phyloP scores from a whole-genome alignment of 2,329 filamentous ascomycete genomes.

The Fusarium liriodendri region DNA sequence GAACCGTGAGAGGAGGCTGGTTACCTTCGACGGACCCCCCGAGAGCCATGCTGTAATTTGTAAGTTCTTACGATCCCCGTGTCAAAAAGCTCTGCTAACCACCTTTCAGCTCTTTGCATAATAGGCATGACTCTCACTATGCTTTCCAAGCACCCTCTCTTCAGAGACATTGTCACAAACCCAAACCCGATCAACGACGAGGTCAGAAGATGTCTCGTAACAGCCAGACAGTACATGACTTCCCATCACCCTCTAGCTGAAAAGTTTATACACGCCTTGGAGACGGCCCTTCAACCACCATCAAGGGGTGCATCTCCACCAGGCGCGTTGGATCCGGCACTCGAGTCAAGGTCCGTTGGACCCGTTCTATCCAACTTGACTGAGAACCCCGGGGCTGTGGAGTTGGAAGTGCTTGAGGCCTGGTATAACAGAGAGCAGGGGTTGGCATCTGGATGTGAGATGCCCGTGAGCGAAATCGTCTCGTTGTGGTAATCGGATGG shows the following conservation, averaged over 20 bases:
- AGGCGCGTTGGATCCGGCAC: slow-evolving; percentile 31
- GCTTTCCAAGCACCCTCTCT: slow-evolving; percentile 36
- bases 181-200: slow-evolving; percentile 31
- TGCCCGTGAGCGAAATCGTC: slow-evolving; percentile 33
- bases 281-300: slow-evolving; percentile 28
- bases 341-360: slow-evolving; percentile 27
- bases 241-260: slow-evolving; percentile 22
- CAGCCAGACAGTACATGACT: slow-evolving; percentile 33
- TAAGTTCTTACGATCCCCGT: slow-evolving; percentile 2
- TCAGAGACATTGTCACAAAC: slow-evolving; percentile 33
- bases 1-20: slow-evolving; percentile 32
- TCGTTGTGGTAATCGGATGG: slow-evolving; percentile 35
- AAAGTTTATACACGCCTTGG: slow-evolving; percentile 32
- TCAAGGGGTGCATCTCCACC: slow-evolving; percentile 20
- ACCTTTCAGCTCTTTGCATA: slow-evolving; percentile 29
- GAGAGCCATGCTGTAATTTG: slow-evolving; percentile 37
- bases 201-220: slow-evolving; percentile 35
- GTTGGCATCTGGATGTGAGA: slow-evolving; percentile 4
- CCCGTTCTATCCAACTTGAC: slow-evolving; percentile 14
- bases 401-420: slow-evolving; percentile 37
- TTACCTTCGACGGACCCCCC: slow-evolving; percentile 35
- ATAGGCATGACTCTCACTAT: slow-evolving; percentile 40
- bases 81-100: slow-evolving; percentile 11
- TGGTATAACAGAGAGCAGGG: slow-evolving; percentile 36
- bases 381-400: slow-evolving; percentile 17